Evolutionary conservation across 139 green algal genomes (phyloP), one percentile per base, ranked within the genome.

Genomic region (Picocystis salinarum): DNA sequence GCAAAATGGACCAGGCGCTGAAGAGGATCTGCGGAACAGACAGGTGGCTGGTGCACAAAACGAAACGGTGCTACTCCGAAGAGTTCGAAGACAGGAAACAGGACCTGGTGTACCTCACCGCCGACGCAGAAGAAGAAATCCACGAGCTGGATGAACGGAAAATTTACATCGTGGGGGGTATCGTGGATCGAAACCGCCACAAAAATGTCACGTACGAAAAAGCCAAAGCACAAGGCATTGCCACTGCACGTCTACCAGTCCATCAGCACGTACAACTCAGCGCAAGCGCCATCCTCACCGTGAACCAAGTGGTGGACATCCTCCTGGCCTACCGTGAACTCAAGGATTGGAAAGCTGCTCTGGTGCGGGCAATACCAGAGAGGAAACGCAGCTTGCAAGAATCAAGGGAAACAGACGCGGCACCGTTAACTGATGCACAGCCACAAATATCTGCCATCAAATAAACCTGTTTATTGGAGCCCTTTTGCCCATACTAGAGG

Each of bases 141-240:
- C 20, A 55, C 0, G 69, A 65, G 28, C 58, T 90, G n/a, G 72
- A 76, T 15, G 23, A 45, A 4, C 45, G 22, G 12, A 67, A 64
- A 41, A 34, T 70, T 1, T 92, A 91, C 59, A 67, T 92, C 51
- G 72, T 92, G 6, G 80, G 80, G 0, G 80, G 80, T 18, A 64
- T 92, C 2, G 74, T 92, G 12, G 80, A 92, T 58, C 62, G 75
- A 37, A 92, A 92, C 64, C 41, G 67, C 24, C 48, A 76, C 49
- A 82, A 76, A 53, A 9, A 23, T 13, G 12, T 58, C 13, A 47
- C 29, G 4, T 18, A 51, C 23, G 29, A 50, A n/a, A 62, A 57
- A 40, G 59, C 58, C 13, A 23, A 50, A 7, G 47, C 42, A 23
- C 66, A 74, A 28, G 76, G 74, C 27, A 75, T 92, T 4, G 34